Conservation (phyloP, 352 stramenopile species). For the Peronosclerospora sorghi region DNA sequence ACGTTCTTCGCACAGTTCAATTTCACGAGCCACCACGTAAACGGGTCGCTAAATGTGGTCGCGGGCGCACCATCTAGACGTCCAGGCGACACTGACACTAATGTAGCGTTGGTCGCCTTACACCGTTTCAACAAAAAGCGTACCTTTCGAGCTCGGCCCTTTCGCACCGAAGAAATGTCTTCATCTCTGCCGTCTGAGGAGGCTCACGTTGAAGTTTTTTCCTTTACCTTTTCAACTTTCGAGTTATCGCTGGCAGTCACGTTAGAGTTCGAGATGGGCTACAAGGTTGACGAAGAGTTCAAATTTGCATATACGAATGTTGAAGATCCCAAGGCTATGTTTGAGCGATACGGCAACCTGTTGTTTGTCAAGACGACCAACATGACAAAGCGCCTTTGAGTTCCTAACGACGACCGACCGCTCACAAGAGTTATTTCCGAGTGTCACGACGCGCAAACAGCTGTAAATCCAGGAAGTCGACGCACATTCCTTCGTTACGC, state of each 20-base stretch:
- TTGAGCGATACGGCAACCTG: not conserved
- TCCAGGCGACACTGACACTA: not conserved
- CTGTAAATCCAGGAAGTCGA: not conserved
- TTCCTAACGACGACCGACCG: not conserved
- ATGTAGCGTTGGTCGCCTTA: too few relatives aligned
- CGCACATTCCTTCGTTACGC: not conserved
- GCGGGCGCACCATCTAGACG: slow-evolving; percentile 4
- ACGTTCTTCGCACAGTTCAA: not conserved
- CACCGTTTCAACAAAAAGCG: too few relatives aligned
- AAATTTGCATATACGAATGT: too few relatives aligned
- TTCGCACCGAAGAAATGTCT: too few relatives aligned
- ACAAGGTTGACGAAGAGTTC: not conserved
- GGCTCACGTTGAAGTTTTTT: too few relatives aligned
- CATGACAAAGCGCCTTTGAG: not conserved
- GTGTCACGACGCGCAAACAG: not conserved
- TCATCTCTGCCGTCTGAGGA: not conserved
- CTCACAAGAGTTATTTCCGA: not conserved
- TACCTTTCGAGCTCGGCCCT: too few relatives aligned
- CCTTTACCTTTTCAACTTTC: not conserved
- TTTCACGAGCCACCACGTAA: not conserved
- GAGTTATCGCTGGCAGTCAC: too few relatives aligned
- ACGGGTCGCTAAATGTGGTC: not conserved
- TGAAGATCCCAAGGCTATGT: too few relatives aligned
- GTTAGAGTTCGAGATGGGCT: too few relatives aligned
- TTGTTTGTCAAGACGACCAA: not conserved